Percentiles rank a stretch among this genome's conserved stretches.
phyloP scores from a whole-genome alignment of 805 yeast species.

The Jamesozyma piceae region DNA sequence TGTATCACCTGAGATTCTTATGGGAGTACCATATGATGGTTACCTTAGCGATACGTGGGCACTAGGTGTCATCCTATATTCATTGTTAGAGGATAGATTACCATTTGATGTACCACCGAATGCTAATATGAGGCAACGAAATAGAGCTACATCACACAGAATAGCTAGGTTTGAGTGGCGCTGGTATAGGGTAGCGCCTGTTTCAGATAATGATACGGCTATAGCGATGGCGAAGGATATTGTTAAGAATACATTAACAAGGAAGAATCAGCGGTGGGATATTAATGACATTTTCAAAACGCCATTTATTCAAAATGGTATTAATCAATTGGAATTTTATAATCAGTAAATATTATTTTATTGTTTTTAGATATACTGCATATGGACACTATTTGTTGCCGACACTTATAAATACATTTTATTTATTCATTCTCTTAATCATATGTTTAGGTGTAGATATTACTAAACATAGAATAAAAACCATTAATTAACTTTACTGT shows the following conservation, averaged over 20 bases:
- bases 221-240: conserved; percentile 14
- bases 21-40: conserved; percentile 91
- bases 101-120: conserved; percentile 86
- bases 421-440: too few species aligned
- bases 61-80: conserved; percentile 80
- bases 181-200: conserved; percentile 47
- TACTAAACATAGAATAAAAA: too few species aligned
- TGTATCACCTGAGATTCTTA: conserved; percentile 84
- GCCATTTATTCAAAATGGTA: conserved; percentile 12
- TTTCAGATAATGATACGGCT: neutral
- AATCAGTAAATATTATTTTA: too few species aligned
- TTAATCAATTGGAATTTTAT: conserved; percentile 3
- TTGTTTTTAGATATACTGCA: too few species aligned
- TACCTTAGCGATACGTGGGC: conserved; percentile 91
- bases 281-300: conserved; percentile 20
- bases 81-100: conserved; percentile 72
- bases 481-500: too few species aligned
- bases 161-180: conserved; percentile 90
- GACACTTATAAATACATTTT: neutral
- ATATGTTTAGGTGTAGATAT: too few species aligned
- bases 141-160: conserved; percentile 59
- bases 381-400: neutral
- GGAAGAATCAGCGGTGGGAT: conserved; percentile 26
- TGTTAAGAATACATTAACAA: conserved; percentile 23
- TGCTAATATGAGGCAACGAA: conserved; percentile 29